These are phyloP conservation scores for Glonium stellatum DNA, from an alignment of 495 filamentous ascomycete species.

Conservation along the genomic window DNA sequence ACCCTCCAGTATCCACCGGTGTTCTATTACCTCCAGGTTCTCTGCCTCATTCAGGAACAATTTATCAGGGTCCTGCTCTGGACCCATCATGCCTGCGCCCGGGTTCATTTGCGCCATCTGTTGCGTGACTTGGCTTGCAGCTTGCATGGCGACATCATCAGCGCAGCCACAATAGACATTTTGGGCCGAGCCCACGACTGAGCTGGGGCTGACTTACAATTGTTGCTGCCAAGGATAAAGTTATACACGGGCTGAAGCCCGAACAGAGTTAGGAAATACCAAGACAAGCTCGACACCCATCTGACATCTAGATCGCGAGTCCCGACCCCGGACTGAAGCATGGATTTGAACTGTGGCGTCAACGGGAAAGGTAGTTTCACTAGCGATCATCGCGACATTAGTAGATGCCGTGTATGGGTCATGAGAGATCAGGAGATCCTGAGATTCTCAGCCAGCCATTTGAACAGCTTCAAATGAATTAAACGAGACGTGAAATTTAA, in stretches of 20 bases:
- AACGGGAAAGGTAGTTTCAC: slow-evolving; percentile 98
- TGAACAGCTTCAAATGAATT: neutral
- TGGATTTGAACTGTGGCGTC: slow-evolving; percentile 97
- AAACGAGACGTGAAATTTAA: neutral
- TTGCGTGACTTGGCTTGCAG: slow-evolving; percentile 88
- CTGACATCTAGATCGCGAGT: slow-evolving; percentile 92
- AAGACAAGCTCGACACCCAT: slow-evolving; percentile 97
- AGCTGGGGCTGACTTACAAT: slow-evolving; percentile 53
- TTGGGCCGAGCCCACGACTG: neutral
- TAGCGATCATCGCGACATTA: slow-evolving; percentile 33
- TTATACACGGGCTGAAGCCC: slow-evolving; percentile 97
- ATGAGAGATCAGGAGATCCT: neutral
- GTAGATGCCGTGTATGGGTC: neutral
- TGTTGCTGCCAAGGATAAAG: slow-evolving; percentile 91
- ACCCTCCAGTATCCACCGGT: slow-evolving; percentile 79
- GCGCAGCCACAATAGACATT: slow-evolving; percentile 3
- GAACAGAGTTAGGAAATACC: slow-evolving; percentile 97
- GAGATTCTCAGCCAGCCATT: neutral
- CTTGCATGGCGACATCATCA: slow-evolving; percentile 40
- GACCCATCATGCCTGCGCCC: slow-evolving; percentile 60
- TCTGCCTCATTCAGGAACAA: slow-evolving; percentile 84
- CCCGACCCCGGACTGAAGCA: slow-evolving; percentile 93
- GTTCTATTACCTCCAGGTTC: slow-evolving; percentile 90
- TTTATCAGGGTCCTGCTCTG: slow-evolving; percentile 93
- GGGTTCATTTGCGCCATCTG: slow-evolving; percentile 85